Percentiles rank a stretch among this genome's conserved stretches.
phyloP scores from a whole-genome alignment of 75 land plant genomes.

The Adiantum capillusveneris region DNA sequence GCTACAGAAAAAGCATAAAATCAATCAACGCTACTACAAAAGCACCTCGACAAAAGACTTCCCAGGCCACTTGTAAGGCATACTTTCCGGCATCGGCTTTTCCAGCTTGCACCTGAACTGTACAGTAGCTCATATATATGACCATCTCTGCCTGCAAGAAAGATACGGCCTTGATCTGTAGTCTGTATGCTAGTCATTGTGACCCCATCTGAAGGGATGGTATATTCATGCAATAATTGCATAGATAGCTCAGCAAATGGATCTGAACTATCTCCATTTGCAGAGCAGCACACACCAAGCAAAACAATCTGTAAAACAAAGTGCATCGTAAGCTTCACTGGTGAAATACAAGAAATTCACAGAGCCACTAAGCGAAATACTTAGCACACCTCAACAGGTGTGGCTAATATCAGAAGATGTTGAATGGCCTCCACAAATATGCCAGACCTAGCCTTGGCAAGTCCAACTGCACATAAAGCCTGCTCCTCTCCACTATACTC shows the following conservation, averaged over 20 bases:
- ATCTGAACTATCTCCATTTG: constrained; percentile 67
- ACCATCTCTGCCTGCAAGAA: constrained; percentile 93
- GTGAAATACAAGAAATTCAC: neutral
- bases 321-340: neutral
- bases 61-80: constrained; percentile 85
- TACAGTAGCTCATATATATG: constrained; percentile 89
- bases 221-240: constrained; percentile 88
- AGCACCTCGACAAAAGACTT: constrained; percentile 72
- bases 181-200: constrained; percentile 86
- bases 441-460: constrained; percentile 79
- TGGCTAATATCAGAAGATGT: constrained; percentile 86
- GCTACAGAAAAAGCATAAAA: neutral
- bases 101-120: constrained; percentile 82
- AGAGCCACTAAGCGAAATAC: neutral
- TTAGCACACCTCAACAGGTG: constrained; percentile 80
- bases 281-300: constrained; percentile 89
- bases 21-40: neutral
- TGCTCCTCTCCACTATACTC: constrained; percentile 97
- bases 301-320: constrained; percentile 58
- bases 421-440: constrained; percentile 98
- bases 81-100: constrained; percentile 87
- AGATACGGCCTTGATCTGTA: constrained; percentile 82
- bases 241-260: constrained; percentile 81
- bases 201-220: constrained; percentile 88
- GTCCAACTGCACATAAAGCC: constrained; percentile 94